These are phyloP conservation scores for Nectriaceae sp. DNA, from an alignment of 2,329 filamentous ascomycete genomes.

Conservation along the genomic window DNA sequence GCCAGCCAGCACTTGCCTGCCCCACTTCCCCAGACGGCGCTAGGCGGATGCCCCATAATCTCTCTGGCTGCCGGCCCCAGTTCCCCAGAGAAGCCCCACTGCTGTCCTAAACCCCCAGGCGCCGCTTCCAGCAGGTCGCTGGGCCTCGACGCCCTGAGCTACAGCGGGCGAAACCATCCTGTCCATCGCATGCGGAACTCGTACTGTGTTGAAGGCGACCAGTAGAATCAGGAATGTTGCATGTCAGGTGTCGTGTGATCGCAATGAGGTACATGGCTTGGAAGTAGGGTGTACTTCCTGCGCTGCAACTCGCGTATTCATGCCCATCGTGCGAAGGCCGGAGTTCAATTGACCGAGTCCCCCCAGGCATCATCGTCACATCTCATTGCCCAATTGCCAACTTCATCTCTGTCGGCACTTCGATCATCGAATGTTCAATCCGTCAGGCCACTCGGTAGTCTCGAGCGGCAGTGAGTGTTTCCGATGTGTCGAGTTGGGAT, in stretches of 20 bases:
- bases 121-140: not conserved
- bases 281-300: not conserved
- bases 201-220: not conserved
- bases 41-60: not conserved
- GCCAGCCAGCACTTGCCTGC: not conserved
- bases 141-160: not conserved
- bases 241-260: not conserved
- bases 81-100: not conserved
- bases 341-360: not conserved
- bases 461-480: not conserved
- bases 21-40: conserved; percentile 1
- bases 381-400: too few relatives aligned
- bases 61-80: not conserved
- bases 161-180: not conserved
- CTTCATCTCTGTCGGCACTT: not conserved
- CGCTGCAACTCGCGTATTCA: not conserved
- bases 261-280: not conserved
- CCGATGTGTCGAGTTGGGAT: not conserved
- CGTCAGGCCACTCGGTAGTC: not conserved
- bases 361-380: not conserved
- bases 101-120: not conserved
- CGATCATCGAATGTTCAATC: not conserved
- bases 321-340: not conserved
- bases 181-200: not conserved
- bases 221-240: not conserved